Evolutionary conservation across 495 filamentous ascomycete species (phyloP), one percentile per base, ranked within the genome.

Genomic region (Neurospora sp.): DNA sequence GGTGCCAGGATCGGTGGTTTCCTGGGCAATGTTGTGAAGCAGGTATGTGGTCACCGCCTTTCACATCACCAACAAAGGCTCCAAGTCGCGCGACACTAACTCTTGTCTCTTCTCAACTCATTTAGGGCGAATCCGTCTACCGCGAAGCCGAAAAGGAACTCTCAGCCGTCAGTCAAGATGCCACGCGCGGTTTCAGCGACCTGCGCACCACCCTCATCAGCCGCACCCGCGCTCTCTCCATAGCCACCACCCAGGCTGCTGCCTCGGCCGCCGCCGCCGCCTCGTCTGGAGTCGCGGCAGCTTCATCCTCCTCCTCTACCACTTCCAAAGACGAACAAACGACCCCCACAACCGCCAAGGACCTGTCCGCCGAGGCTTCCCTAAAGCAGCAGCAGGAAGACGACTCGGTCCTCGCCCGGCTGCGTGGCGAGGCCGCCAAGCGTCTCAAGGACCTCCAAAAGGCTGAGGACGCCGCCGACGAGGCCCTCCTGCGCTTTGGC

Each of bases 401-500:
- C 35, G 92, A 94, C 76, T 87, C 90, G 14, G 90, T 97, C 73
- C 89, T 98, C 69, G 89, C 93, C n/a, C 88, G 93, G 44, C 89
- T 99, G 79, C 90, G 90, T 69, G 84, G 86, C 38, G 93, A 97
- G 78, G 96, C 96, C 18, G 86, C 91, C 9, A 92, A 93, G 78
- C 89, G 93, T 69, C 85, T 99, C 47, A 94, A 92, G 77, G 95
- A 98, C 76, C 91, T 99, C 39, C 92, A 98, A 78, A 90, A 90
- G 75, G 96, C 95, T 47, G 96, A 99, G 81, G 94, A 97, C 77
- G 94, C 94, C n/a, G 96, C 96, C 22, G 96, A 99, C 80, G 96
- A 97, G 80, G 97, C 97, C 3, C 89, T 98, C 65, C 82, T 98
- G 74, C 94, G 92, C 71, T 99, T 98, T 78, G 96, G 96, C 35